phyloP scores from a whole-genome alignment of 768 basidiomycete species.

The Neoboletus brunneissimus region DNA sequence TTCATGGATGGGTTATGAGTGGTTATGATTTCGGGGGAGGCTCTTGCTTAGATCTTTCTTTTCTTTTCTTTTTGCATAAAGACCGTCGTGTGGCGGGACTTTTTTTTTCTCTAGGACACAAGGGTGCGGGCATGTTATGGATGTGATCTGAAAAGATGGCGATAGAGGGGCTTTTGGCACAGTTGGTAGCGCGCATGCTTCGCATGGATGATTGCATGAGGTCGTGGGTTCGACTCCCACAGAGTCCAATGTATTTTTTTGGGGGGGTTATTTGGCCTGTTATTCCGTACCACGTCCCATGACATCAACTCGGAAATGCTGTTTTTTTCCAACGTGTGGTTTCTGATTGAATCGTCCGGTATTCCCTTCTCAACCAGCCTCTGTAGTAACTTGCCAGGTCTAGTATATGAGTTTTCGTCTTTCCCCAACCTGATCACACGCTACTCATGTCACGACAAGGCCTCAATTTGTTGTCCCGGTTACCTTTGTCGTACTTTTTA shows the following conservation, averaged over 20 bases:
- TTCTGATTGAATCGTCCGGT: too few relatives aligned
- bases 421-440: too few relatives aligned
- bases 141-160: accelerated
- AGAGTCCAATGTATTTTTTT: conserved; percentile 17
- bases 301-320: too few relatives aligned
- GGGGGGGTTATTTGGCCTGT: too few relatives aligned
- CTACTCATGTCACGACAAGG: too few relatives aligned
- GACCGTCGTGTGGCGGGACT: too few relatives aligned
- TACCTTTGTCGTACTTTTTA: neutral
- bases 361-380: too few relatives aligned
- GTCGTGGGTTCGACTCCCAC: conserved; percentile 58
- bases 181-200: conserved; percentile 63
- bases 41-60: conserved; percentile 15
- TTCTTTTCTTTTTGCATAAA: neutral
- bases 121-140: neutral
- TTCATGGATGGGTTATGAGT: conserved; percentile 25
- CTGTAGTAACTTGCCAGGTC: too few relatives aligned
- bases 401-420: too few relatives aligned
- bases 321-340: too few relatives aligned
- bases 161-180: conserved; percentile 47
- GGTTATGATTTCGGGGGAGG: neutral
- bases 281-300: too few relatives aligned
- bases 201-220: conserved; percentile 48
- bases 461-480: too few relatives aligned
- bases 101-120: neutral